Conservation (phyloP, 2,329 filamentous ascomycete species). For the Paraphaeosphaeria sporulosa region DNA sequence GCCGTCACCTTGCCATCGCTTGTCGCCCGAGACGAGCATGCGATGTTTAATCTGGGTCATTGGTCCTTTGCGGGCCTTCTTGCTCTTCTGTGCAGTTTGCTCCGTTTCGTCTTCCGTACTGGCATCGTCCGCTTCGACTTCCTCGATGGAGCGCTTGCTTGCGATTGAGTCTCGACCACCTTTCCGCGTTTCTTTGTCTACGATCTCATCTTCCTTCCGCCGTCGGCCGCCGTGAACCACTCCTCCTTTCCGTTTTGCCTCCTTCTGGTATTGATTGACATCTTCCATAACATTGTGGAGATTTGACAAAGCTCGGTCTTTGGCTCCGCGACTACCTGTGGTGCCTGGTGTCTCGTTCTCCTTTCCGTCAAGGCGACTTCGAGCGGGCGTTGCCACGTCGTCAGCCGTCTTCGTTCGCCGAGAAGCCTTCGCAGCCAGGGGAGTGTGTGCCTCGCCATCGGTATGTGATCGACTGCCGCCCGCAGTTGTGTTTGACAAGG, state of each 20-base stretch:
- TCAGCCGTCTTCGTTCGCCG: constrained; percentile 35
- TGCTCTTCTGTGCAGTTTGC: constrained; percentile 68
- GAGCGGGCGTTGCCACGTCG: constrained; percentile 61
- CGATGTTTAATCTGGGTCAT: constrained; percentile 73
- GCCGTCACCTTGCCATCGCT: constrained; percentile 77
- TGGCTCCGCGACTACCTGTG: constrained; percentile 83
- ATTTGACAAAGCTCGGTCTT: constrained; percentile 79
- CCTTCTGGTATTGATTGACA: constrained; percentile 89
- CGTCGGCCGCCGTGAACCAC: constrained; percentile 64
- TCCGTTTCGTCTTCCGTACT: constrained; percentile 57
- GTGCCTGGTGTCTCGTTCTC: constrained; percentile 84
- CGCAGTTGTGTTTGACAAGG: constrained; percentile 30
- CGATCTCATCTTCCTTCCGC: constrained; percentile 47
- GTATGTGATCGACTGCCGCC: constrained; percentile 21
- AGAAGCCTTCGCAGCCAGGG: constrained; percentile 29
- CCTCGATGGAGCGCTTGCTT: constrained; percentile 55
- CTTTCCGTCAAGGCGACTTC: constrained; percentile 62
- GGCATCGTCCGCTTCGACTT: constrained; percentile 50
- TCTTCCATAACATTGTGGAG: constrained; percentile 82
- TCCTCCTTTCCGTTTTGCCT: constrained; percentile 81
- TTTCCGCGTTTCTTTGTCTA: constrained; percentile 42
- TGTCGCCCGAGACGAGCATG: constrained; percentile 84
- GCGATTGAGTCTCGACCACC: constrained; percentile 47
- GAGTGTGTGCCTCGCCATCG: constrained; percentile 33
- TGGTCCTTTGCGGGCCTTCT: constrained; percentile 59